Conservation (phyloP, 2,329 filamentous ascomycete species). For the Tricladium varicosporioides region DNA sequence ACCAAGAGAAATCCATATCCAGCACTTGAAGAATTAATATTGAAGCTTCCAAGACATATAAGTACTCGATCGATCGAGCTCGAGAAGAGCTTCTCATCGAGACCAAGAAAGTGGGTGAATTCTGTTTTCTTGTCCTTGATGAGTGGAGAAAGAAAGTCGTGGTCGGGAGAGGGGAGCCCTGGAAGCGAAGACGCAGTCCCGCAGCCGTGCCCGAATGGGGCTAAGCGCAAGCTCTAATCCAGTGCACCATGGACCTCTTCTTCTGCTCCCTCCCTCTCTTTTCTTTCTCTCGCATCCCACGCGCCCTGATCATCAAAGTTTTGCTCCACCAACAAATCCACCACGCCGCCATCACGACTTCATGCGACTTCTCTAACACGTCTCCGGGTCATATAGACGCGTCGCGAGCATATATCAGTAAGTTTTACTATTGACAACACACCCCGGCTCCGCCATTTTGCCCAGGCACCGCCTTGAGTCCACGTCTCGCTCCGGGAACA, state of each 20-base stretch:
- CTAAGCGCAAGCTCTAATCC: not conserved
- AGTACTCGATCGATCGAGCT: constrained; percentile 41
- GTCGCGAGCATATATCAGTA: constrained; percentile 29
- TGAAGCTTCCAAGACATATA: constrained; percentile 27
- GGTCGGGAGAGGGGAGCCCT: not conserved
- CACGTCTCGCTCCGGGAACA: constrained; percentile 1
- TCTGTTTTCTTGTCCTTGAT: constrained; percentile 20
- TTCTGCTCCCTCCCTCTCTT: constrained; percentile 30
- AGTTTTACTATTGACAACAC: constrained; percentile 22
- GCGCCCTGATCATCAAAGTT: constrained; percentile 24
- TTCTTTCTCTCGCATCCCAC: constrained; percentile 14
- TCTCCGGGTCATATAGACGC: constrained; percentile 25
- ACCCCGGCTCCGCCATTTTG: constrained; percentile 14
- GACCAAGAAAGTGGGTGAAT: constrained; percentile 59
- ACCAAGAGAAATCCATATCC: constrained; percentile 1
- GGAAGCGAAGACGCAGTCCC: constrained; percentile 19
- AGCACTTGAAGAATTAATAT: constrained; percentile 20
- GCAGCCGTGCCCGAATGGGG: constrained; percentile 32
- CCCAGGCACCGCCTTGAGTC: constrained; percentile 14
- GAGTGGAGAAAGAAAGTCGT: constrained; percentile 13
- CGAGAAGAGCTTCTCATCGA: constrained; percentile 54
- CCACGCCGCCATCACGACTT: constrained; percentile 33
- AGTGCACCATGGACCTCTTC: constrained; percentile 30
- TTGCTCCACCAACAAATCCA: constrained; percentile 26
- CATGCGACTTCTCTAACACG: constrained; percentile 24